phyloP scores from a whole-genome alignment of 23 red algal species.

The Agarophyton chilense region DNA sequence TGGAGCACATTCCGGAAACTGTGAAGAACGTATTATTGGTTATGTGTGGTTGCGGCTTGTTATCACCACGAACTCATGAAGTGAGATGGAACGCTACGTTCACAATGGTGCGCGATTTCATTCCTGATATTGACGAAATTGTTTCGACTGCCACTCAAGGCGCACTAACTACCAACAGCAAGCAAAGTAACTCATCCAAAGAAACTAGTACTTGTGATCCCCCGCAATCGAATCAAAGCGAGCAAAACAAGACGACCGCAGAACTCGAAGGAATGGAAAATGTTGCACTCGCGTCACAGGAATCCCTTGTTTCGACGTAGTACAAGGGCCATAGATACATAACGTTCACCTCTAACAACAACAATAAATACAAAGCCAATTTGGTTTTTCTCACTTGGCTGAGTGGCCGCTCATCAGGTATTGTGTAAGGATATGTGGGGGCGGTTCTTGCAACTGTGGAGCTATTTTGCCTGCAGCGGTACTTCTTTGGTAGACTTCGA shows the following conservation, averaged over 20 bases:
- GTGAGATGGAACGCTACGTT: conserved; percentile 64
- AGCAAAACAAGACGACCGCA: background rate
- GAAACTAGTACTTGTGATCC: conserved; percentile 2
- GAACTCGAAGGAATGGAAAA: background rate
- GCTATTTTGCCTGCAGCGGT: conserved; percentile 6
- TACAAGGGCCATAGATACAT: background rate
- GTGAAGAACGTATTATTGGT: conserved; percentile 94
- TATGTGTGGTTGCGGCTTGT: conserved; percentile 74
- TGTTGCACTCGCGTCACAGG: background rate
- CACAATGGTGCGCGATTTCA: conserved; percentile 52
- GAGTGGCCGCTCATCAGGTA: background rate
- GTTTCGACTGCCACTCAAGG: conserved; percentile 24
- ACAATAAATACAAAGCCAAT: background rate
- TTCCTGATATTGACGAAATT: conserved; percentile 58
- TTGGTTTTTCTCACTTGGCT: background rate
- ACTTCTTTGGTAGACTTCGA: background rate
- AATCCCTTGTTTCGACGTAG: background rate
- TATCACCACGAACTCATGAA: conserved; percentile 26
- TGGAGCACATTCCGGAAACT: conserved; percentile 86
- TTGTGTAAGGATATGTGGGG: background rate
- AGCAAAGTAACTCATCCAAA: conserved; percentile 15
- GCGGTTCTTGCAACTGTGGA: no score
- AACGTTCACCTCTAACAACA: background rate
- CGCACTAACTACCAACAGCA: conserved; percentile 3
- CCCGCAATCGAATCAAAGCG: background rate